phyloP scores from a whole-genome alignment of 2,329 filamentous ascomycete species.

The Calonectria pteridis region DNA sequence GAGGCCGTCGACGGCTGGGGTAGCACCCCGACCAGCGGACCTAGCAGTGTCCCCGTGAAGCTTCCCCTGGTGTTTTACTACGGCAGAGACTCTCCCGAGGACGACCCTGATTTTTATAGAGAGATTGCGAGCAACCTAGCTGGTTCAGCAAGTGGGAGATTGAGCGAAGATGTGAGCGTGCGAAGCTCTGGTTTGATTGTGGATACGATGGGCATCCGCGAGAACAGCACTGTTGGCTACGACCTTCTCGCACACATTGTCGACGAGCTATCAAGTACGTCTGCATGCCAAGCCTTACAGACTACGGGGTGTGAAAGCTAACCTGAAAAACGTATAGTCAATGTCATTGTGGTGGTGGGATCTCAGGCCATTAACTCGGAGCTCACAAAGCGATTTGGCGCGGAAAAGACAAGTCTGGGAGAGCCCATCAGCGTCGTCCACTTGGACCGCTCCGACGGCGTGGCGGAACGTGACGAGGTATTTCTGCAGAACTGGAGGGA shows the following conservation, averaged over 20 bases:
- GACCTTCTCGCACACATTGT: slow-evolving; percentile 85
- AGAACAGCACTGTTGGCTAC: slow-evolving; percentile 74
- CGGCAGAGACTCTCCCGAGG: slow-evolving; percentile 79
- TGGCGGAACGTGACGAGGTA: slow-evolving; percentile 78
- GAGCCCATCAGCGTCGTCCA: slow-evolving; percentile 82
- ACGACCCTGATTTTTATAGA: slow-evolving; percentile 79
- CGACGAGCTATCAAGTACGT: slow-evolving; percentile 65
- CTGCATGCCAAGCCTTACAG: not conserved
- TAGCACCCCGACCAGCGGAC: slow-evolving; percentile 89
- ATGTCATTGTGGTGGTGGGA: slow-evolving; percentile 84
- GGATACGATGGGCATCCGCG: slow-evolving; percentile 81
- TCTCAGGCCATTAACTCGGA: slow-evolving; percentile 82
- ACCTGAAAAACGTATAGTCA: slow-evolving; percentile 71
- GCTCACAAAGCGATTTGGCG: slow-evolving; percentile 76
- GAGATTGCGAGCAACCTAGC: slow-evolving; percentile 82
- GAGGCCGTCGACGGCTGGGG: slow-evolving; percentile 87
- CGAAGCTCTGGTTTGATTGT: slow-evolving; percentile 84
- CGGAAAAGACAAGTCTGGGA: slow-evolving; percentile 66
- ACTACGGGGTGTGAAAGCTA: slow-evolving; percentile 13
- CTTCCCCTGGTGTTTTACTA: slow-evolving; percentile 92
- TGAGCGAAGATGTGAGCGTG: slow-evolving; percentile 80
- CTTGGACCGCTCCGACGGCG: slow-evolving; percentile 88
- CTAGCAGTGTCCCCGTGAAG: slow-evolving; percentile 89
- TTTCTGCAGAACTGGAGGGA: slow-evolving; percentile 83
- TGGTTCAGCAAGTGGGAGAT: slow-evolving; percentile 79